Base-by-base conservation (phyloP, 306 rosid species). In the Prunus padus region DNA sequence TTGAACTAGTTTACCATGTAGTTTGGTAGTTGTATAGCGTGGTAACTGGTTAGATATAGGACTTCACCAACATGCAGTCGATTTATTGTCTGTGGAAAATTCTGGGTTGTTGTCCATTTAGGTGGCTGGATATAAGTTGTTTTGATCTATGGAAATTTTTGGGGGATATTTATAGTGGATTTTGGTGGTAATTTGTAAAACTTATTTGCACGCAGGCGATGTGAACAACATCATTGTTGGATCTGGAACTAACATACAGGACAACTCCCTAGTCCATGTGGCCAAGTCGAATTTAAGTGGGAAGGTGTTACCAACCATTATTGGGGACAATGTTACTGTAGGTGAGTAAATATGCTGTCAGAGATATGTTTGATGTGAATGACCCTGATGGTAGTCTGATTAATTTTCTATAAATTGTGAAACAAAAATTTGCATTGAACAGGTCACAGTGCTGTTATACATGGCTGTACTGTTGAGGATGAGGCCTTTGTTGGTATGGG, bases 401-500 rank as follows among this genome's bases (percentile, higher is more conserved):
- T 59, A 67, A 30, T 15, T 73, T 59, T 60, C 67, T 14, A 52
- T 49, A 72, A 70, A 70, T 57, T 67, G 30, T 69, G 40, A 66
- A 72, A 31, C 59, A 73, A 63, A 59, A 15, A 10, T 46, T 69
- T 82, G 67, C 74, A 74, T 68, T 77, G 75, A 64, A 69, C 83
- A 95, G 97, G 97, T 80, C 99, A 95, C 75, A 92, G 96, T 72
- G 96, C 93, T 45, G 99, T 92, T 57, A 82, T 95, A 77, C 97
- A 95, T 64, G 97, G 97, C 45, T 95, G 99, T 74, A 89, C 96
- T 20, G 88, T 95, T 71, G 97, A 95, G 84, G 99, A 92, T 73
- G 99, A 95, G 89, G 97, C 99, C 72, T 95, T 95, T 82, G 92
- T 95, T 80, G 98, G 97, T 61, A 92, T 90, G 93, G 97, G 98